Conservation (phyloP, 305 asterid species). For the Fraxinus angustifolia region DNA sequence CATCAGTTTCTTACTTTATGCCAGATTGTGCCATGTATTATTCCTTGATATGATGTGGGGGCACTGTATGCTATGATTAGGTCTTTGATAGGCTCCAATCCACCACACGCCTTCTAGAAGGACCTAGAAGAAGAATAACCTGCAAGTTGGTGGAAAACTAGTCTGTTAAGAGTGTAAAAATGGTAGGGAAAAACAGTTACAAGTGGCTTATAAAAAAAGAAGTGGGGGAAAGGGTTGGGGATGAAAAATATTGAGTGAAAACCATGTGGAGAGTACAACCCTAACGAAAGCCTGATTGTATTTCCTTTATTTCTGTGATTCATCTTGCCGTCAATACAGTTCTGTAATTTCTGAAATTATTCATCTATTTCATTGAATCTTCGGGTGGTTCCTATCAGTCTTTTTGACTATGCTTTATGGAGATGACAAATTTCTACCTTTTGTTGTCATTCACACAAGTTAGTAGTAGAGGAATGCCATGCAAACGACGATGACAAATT, state of each 20-base stretch:
- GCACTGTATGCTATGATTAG: not conserved
- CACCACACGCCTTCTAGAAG: too few species aligned
- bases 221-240: too few species aligned
- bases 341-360: not conserved
- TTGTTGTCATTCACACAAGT: not conserved
- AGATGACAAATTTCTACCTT: not conserved
- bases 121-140: too few species aligned
- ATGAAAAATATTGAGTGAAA: too few species aligned
- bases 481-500: not conserved
- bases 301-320: too few species aligned
- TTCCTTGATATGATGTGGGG: not conserved
- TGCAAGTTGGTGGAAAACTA: too few species aligned
- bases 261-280: too few species aligned
- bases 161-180: too few species aligned
- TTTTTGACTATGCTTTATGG: not conserved
- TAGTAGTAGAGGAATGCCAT: not conserved
- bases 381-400: not conserved
- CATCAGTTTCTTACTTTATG: not conserved
- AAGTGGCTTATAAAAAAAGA: too few species aligned
- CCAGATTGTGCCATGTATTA: not conserved
- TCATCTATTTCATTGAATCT: not conserved
- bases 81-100: too few species aligned
- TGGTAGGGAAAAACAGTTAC: too few species aligned
- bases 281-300: too few species aligned
- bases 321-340: not conserved